Evolutionary conservation across 495 filamentous ascomycete species (phyloP).

Genomic region (Rusavskia elegans): DNA sequence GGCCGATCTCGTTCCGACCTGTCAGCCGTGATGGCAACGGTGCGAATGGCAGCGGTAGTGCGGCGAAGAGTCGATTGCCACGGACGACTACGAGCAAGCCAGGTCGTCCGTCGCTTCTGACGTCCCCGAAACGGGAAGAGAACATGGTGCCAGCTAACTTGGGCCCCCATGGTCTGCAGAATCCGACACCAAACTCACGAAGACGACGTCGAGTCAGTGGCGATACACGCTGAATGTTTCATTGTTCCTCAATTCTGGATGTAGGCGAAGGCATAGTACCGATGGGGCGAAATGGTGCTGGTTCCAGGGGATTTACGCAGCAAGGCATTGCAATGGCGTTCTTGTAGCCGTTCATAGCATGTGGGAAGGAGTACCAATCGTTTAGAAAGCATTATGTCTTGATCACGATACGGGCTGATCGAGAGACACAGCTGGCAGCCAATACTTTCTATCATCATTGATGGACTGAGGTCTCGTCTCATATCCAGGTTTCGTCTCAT

Average conservation of each 20-base stretch:
- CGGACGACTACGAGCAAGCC: constrained; percentile 29
- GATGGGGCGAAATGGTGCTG: no score
- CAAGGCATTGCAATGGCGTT: no score
- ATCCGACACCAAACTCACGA: constrained; percentile 10
- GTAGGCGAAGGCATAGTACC: no score
- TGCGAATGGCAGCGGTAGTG: constrained; percentile 16
- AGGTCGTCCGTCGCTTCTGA: constrained; percentile 15
- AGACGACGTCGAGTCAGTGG: constrained; percentile 11
- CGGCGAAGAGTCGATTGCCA: constrained; percentile 27
- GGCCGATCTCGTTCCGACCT: constrained; percentile 27
- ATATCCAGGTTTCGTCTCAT: no score
- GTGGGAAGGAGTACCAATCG: no score
- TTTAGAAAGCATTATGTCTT: no score
- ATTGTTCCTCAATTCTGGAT: background rate
- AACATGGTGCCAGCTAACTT: background rate
- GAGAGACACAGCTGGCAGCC: no score
- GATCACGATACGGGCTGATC: no score
- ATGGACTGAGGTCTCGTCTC: no score
- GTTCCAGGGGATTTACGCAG: no score
- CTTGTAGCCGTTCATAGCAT: no score
- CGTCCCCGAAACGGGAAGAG: constrained; percentile 10
- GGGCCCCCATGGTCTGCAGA: background rate
- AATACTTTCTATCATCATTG: no score
- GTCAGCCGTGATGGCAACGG: constrained; percentile 31
- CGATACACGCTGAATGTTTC: constrained; percentile 6